These are phyloP conservation scores for Wallemia mellicola DNA, from an alignment of 1,284 basidiomycete species.

Conservation along the genomic window DNA sequence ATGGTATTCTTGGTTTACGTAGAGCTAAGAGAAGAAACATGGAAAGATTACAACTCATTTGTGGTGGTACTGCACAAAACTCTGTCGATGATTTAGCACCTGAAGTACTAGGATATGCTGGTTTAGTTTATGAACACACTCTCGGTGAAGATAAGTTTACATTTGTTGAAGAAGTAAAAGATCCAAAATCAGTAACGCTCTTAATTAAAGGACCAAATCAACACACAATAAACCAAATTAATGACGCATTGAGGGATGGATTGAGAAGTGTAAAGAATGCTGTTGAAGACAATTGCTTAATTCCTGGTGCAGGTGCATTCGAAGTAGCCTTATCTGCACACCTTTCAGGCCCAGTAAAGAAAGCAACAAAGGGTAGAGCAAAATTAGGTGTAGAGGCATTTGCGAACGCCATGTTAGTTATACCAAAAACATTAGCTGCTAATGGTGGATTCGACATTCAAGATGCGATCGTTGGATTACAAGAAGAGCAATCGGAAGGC, in stretches of 20 bases:
- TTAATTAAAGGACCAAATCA: conserved; percentile 93
- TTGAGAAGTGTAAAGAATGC: conserved; percentile 90
- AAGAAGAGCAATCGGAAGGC: conserved; percentile 80
- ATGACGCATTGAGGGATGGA: conserved; percentile 88
- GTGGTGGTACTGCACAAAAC: conserved; percentile 87
- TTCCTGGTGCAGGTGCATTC: conserved; percentile 91
- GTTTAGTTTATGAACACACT: conserved; percentile 95
- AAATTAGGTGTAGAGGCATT: conserved; percentile 97
- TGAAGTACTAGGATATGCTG: conserved; percentile 79
- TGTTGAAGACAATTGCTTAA: conserved; percentile 58
- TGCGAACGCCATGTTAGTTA: conserved; percentile 74
- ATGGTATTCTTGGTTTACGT: conserved; percentile 78
- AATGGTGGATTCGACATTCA: conserved; percentile 97
- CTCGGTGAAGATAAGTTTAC: conserved; percentile 98
- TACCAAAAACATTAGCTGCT: conserved; percentile 84
- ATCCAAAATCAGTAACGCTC: conserved; percentile 86
- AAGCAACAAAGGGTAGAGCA: conserved; percentile 66
- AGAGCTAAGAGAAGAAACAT: conserved; percentile 91
- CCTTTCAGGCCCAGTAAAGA: conserved; percentile 42
- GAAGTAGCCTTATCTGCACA: conserved; percentile 77
- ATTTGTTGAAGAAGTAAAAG: conserved; percentile 85
- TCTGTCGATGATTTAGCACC: conserved; percentile 87
- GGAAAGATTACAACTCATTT: conserved; percentile 82
- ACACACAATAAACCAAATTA: conserved; percentile 85
- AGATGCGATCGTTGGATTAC: conserved; percentile 60